Percentiles rank a stretch among this genome's conserved stretches.
phyloP scores from a whole-genome alignment of 768 basidiomycete genomes.

The Saitozyma sp. region DNA sequence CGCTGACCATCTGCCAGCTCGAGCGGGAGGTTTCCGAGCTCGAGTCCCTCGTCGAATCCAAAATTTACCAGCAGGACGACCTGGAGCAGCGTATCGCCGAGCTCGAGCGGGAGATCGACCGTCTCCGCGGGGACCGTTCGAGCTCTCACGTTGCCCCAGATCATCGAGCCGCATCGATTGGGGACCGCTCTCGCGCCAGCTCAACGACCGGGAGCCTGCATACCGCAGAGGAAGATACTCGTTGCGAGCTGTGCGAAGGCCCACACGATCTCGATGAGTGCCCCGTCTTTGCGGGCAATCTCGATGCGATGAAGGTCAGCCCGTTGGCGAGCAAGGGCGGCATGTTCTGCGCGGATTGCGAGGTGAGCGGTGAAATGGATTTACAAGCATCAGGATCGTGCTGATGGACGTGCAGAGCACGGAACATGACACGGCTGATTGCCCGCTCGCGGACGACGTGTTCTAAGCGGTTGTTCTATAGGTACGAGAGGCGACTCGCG shows the following conservation, averaged over 20 bases:
- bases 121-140: constrained; percentile 1
- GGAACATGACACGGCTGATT: constrained; percentile 46
- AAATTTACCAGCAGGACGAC: constrained; percentile 60
- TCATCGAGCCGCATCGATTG: not conserved
- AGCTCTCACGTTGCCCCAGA: not conserved
- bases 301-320: constrained; percentile 15
- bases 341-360: constrained; percentile 50
- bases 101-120: constrained; percentile 35
- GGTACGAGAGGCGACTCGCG: not conserved
- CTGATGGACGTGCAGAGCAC: constrained; percentile 21
- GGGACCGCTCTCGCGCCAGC: not conserved
- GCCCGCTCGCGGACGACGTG: constrained; percentile 49
- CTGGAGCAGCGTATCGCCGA: constrained; percentile 39
- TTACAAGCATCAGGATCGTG: not conserved
- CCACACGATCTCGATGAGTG: constrained; percentile 48
- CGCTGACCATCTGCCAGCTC: constrained; percentile 58
- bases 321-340: constrained; percentile 16
- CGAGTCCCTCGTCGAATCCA: constrained; percentile 89
- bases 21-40: constrained; percentile 90
- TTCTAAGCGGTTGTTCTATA: constrained; percentile 21
- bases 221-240: constrained; percentile 18
- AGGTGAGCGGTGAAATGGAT: constrained; percentile 33
- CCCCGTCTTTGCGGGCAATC: constrained; percentile 40
- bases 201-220: not conserved
- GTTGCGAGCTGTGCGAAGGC: constrained; percentile 48